Evolutionary conservation across 2,329 filamentous ascomycete genomes (phyloP), one percentile per base, ranked within the genome.

Genomic region (Paradendryphiella salina): DNA sequence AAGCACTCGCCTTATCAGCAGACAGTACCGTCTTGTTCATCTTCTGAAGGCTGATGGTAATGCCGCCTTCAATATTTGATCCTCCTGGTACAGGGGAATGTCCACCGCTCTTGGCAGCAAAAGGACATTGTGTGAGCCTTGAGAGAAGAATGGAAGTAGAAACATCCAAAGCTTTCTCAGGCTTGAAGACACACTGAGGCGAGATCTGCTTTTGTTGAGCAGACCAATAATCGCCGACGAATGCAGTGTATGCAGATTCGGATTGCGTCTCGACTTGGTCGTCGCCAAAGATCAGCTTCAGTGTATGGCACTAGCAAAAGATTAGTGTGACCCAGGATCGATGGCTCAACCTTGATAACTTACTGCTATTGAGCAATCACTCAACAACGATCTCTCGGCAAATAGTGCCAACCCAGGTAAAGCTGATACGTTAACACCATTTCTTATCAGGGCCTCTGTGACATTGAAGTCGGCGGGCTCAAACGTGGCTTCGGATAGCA

Each of bases 31-130:
- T 62, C 4, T 58, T 41, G 33, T 66, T 67, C 41, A 76, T 50
- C 13, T 57, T 56, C 18, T 67, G 66, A 23, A 79, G 64, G 46
- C 74, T 74, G 40, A 80, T 68, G 1, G 75, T 77, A 7, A 80
- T 73, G 3, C 77, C 77, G 21, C 64, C 63, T 0, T 70, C 59
- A 13, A 76, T 74, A 46, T 73, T 76, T 5, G 74, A 75, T 8
- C 71, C 69, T 17, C 76, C 76, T 0, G 69, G 62, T 48, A 72
- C 70, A 3, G 68, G 60, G 15, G 71, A 70, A 50, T 79, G 77
- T 3, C 78, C 77, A 26, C 77, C 76, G 37, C 74, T 72, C 48
- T 74, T 76, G 3, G 75, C 69, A 1, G 75, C 75, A 51, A 77
- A 77, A 70, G 65, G 65, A 42, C 66, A 71, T 42, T 61, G 54